phyloP scores from a whole-genome alignment of 1,139 yeast genomes.

The Debaryomyces psychrophilus region DNA sequence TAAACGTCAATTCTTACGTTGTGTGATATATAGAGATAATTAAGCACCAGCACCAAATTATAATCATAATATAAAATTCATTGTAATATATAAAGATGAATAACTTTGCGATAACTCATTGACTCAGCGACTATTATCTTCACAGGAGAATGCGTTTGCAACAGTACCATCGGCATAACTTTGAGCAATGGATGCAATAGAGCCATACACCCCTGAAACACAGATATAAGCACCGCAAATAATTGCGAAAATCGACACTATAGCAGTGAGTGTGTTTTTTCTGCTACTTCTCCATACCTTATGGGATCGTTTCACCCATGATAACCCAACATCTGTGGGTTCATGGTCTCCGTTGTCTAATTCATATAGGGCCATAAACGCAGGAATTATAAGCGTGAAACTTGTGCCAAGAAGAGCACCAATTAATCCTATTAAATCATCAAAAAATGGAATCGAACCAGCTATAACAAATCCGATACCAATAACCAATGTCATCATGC shows the following conservation, averaged over 20 bases:
- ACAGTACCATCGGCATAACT: slow-evolving; percentile 14
- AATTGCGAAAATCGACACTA: slow-evolving; percentile 4
- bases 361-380: slow-evolving; percentile 15
- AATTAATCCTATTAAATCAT: slow-evolving; percentile 14
- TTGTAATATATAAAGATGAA: neutral
- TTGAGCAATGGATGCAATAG: slow-evolving; percentile 14
- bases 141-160: slow-evolving; percentile 14
- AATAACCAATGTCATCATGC: slow-evolving; percentile 15
- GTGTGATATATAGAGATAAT: neutral
- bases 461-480: slow-evolving; percentile 17
- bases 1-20: too few species aligned
- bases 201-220: slow-evolving; percentile 14
- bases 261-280: neutral
- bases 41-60: neutral
- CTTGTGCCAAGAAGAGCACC: slow-evolving; percentile 15
- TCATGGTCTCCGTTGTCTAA: neutral
- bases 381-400: slow-evolving; percentile 17
- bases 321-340: neutral
- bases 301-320: slow-evolving; percentile 2
- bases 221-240: slow-evolving; percentile 12
- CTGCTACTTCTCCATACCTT: slow-evolving; percentile 4
- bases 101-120: neutral
- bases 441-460: slow-evolving; percentile 18
- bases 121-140: slow-evolving; percentile 13
- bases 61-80: neutral